Percentiles rank a stretch among this genome's conserved stretches.
Evolutionary conservation across 805 yeast genomes (phyloP).

Genomic region (Candida palmyrensis): DNA sequence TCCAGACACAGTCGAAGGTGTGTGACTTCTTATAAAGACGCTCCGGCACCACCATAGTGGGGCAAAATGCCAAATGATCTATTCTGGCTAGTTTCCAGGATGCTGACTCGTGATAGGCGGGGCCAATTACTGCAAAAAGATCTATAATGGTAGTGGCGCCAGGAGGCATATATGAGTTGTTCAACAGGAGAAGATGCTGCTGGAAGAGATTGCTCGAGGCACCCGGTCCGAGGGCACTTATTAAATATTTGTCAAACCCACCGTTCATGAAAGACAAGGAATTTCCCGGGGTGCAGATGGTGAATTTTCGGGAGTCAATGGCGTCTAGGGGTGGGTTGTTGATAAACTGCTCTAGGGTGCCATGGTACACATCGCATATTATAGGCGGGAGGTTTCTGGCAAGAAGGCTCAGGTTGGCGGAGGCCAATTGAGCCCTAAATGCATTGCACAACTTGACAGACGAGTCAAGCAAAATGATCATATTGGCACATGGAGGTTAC

Average conservation of each 20-base stretch:
- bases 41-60: constrained; percentile 24
- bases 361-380: neutral
- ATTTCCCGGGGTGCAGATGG: constrained; percentile 16
- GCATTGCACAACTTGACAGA: neutral
- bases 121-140: constrained; percentile 6
- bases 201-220: constrained; percentile 13
- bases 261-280: constrained; percentile 23
- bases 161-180: constrained; percentile 15
- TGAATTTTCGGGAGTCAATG: neutral
- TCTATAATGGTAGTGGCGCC: constrained; percentile 11
- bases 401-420: neutral
- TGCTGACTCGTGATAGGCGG: constrained; percentile 6
- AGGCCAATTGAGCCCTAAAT: neutral
- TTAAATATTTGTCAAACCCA: constrained; percentile 21
- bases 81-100: constrained; percentile 8
- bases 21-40: neutral
- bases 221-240: constrained; percentile 12
- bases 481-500: too few relatives aligned
- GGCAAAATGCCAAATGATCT: constrained; percentile 8
- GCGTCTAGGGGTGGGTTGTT: neutral
- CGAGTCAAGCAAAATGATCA: constrained; percentile 1
- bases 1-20: constrained; percentile 20
- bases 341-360: neutral
- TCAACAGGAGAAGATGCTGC: constrained; percentile 8
- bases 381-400: neutral